Conservation (phyloP, 805 yeast genomes). For the Candida dajiaensis region DNA sequence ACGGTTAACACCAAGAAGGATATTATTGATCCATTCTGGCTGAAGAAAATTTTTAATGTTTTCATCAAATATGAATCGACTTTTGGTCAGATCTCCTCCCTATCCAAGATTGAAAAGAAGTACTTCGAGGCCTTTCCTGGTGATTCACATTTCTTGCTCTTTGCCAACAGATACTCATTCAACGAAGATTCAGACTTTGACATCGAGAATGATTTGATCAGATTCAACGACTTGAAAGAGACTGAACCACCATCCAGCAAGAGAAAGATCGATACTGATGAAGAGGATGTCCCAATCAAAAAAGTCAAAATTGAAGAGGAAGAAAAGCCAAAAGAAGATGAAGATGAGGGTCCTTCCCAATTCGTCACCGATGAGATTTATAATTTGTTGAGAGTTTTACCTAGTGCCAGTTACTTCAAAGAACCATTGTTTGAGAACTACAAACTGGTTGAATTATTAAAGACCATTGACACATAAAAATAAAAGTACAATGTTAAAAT, state of each 20-base stretch:
- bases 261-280: conserved; percentile 19
- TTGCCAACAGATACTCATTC: conserved; percentile 32
- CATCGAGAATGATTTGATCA: conserved; percentile 19
- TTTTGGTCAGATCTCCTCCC: conserved; percentile 64
- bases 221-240: conserved; percentile 24
- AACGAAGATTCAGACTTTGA: conserved; percentile 19
- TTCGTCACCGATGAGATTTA: conserved; percentile 36
- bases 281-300: conserved; percentile 1
- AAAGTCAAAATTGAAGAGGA: not conserved
- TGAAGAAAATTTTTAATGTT: conserved; percentile 45
- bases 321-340: conserved; percentile 3
- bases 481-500: too few species aligned
- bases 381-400: conserved; percentile 50
- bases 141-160: conserved; percentile 32
- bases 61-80: conserved; percentile 65
- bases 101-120: conserved; percentile 59
- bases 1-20: conserved; percentile 45
- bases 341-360: conserved; percentile 9
- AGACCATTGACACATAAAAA: not conserved
- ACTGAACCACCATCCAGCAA: conserved; percentile 3
- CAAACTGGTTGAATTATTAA: conserved; percentile 31
- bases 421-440: conserved; percentile 48
- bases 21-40: conserved; percentile 25
- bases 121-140: conserved; percentile 62
- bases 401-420: conserved; percentile 46